Evolutionary conservation across 2,329 filamentous ascomycete species (phyloP).

Genomic region (Diplodia seriata): DNA sequence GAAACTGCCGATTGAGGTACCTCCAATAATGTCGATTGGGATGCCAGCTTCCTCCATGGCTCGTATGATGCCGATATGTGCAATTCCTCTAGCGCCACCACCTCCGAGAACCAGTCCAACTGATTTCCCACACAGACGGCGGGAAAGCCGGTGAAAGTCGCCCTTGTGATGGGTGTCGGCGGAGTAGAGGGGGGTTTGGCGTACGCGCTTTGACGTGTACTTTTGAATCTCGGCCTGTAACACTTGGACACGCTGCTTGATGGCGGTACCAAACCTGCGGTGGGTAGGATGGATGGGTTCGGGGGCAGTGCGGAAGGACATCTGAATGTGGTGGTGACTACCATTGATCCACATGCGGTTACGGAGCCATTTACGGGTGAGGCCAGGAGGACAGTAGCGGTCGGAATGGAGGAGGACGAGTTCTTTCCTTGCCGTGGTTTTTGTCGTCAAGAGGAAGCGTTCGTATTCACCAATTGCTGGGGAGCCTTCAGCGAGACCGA

Average conservation of each 20-base stretch:
- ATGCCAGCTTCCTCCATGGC: slow-evolving; percentile 96
- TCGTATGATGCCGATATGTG: slow-evolving; percentile 91
- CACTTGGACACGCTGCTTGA: slow-evolving; percentile 93
- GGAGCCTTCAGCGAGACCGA: slow-evolving; percentile 88
- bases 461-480: slow-evolving; percentile 95
- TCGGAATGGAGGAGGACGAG: slow-evolving; percentile 89
- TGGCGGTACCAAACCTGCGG: slow-evolving; percentile 79
- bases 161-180: slow-evolving; percentile 93
- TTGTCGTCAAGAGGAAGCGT: slow-evolving; percentile 93
- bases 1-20: slow-evolving; percentile 95
- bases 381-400: slow-evolving; percentile 80
- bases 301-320: slow-evolving; percentile 79
- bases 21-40: slow-evolving; percentile 92
- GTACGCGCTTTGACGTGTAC: slow-evolving; percentile 92
- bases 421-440: slow-evolving; percentile 93
- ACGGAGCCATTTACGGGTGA: slow-evolving; percentile 84
- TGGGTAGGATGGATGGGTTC: slow-evolving; percentile 77
- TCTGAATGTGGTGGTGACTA: slow-evolving; percentile 96
- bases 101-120: slow-evolving; percentile 93
- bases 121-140: slow-evolving; percentile 89
- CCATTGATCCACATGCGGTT: slow-evolving; percentile 98
- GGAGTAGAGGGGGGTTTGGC: slow-evolving; percentile 86
- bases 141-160: slow-evolving; percentile 91
- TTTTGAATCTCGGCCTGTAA: slow-evolving; percentile 97
- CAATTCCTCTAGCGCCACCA: slow-evolving; percentile 88